Evolutionary conservation across 805 yeast species (phyloP), one percentile per base, ranked within the genome.

Genomic region (Candida nonsorbophila): DNA sequence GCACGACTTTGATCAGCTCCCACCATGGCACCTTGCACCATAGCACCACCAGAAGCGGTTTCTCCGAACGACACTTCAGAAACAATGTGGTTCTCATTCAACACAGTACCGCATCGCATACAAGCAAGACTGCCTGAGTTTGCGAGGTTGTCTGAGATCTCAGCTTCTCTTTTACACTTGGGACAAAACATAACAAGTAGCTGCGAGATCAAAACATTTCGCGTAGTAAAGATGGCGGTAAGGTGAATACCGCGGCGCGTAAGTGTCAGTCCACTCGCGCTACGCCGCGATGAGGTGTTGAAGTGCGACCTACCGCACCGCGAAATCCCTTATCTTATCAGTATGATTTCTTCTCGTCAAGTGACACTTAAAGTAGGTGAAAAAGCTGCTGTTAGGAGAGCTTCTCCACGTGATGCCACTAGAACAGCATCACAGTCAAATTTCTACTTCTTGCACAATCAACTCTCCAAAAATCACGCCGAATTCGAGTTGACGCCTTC

Each of bases 21-120:
- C 20, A 92, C 81, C 67, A 85, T 88, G 27, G 94, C 77, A 49
- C 99, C 99, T 42, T 90, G 95, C 2, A 92, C 95, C 28, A 84
- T 77, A 20, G 98, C 96, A 9, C 95, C 97, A 44, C 99, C 99
- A 15, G 81, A 71, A 12, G 94, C 71, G 2, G 88, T 72, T 49
- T 94, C 99, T 24, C 94, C 92, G 60, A 88, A 92, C 8, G 92
- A 84, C 30, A 94, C 92, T 51, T 92, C 99, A 6, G 94, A 79
- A 7, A 94, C 97, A 41, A 92, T 90, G 13, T 94, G 95, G 45
- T 86, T 84, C 49, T 88, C 97, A 40, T 86, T 95, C 34, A 74
- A 72, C 17, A 92, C 97, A 13, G 77, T 62, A 53, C 97, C 97
- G 74, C 98, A 92, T 19, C 58, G 52, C 22, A 69, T 64, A 64